Evolutionary conservation across 2,329 filamentous ascomycete genomes (phyloP), one percentile per base, ranked within the genome.

Genomic region (Metarhizium sp.): DNA sequence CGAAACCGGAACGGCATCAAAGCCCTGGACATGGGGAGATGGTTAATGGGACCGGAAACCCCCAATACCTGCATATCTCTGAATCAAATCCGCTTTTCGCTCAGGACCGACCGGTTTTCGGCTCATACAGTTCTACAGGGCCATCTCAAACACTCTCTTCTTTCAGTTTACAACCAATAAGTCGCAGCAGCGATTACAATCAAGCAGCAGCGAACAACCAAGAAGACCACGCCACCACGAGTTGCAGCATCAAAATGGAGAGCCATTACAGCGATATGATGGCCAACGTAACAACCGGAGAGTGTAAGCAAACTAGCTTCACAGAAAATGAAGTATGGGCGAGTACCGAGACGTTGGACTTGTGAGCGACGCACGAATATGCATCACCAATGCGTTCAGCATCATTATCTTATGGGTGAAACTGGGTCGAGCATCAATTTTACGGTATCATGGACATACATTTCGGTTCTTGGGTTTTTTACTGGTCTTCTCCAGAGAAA

Each of bases 11-110:
- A 42, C 58, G 60, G 4, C 66, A 64, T 54, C 40, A 60, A 2
- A 56, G 59, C 16, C 54, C 62, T 13, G 55, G 56, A 18, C 46
- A 55, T 2, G 57, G 59, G 13, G 63, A 67, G n/a, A 46, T 60
- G 4, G 16, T 63, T 6, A 58, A 60, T 25, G 60, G 56, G 45
- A 52, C 60, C 8, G 58, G 52, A 36, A 61, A 57, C 6, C 63
- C 49, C 14, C 63, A 65, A 6, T 71, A 66, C 52, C 55, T 69
- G 18, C 57, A 61, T 10, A 58, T 67, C 11, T 52, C 69, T 16
- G 65, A 66, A 48, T 59, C 61, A 1, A 71, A 71, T 38, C 67
- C 69, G 11, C 61, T 72, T 20, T 66, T 70, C 43, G 58, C 64
- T 14, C 67, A 68, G 20, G 68, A 69, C 8, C 62, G 63, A n/a